Evolutionary conservation across 768 basidiomycete species (phyloP).

Genomic region (Trametes maxima): DNA sequence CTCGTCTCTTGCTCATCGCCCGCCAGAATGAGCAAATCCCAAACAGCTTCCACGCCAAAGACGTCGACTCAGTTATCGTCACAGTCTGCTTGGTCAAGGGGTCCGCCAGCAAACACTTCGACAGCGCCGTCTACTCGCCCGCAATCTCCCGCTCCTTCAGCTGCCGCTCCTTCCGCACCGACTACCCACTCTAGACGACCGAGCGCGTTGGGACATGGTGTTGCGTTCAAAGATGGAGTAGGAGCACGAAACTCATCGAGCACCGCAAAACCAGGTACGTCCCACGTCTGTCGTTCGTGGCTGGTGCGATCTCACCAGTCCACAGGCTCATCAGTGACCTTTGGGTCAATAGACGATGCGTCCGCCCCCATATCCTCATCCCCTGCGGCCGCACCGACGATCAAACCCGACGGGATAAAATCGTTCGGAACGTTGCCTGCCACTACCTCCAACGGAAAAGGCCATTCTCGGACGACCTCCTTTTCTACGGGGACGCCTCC

Average conservation of each 20-base stretch:
- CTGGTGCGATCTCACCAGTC: conserved; percentile 7
- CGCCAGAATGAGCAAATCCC: conserved; percentile 93
- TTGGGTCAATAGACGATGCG: conserved; percentile 88
- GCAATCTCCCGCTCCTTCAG: conserved; percentile 70
- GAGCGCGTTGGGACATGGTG: conserved; percentile 70
- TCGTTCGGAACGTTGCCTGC: conserved; percentile 81
- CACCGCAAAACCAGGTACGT: conserved; percentile 67
- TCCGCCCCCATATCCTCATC: conserved; percentile 79
- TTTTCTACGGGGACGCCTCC: conserved; percentile 39
- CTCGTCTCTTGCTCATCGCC: conserved; percentile 12
- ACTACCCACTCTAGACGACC: conserved; percentile 73
- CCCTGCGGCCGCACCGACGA: conserved; percentile 64
- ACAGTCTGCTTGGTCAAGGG: conserved; percentile 91
- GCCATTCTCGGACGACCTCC: conserved; percentile 32
- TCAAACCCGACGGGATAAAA: conserved; percentile 74
- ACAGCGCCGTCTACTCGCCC: conserved; percentile 67
- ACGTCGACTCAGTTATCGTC: conserved; percentile 70
- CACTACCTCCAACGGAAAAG: conserved; percentile 60
- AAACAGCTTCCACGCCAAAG: conserved; percentile 72
- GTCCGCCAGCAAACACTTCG: conserved; percentile 71
- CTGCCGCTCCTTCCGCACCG: conserved; percentile 35
- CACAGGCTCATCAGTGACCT: conserved; percentile 71
- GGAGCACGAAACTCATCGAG: conserved; percentile 65
- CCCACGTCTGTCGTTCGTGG: conserved; percentile 11
- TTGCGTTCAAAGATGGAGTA: conserved; percentile 80